These are phyloP conservation scores for Salix koriyanagi DNA, from an alignment of 345 rosid species.

Conservation along the genomic window DNA sequence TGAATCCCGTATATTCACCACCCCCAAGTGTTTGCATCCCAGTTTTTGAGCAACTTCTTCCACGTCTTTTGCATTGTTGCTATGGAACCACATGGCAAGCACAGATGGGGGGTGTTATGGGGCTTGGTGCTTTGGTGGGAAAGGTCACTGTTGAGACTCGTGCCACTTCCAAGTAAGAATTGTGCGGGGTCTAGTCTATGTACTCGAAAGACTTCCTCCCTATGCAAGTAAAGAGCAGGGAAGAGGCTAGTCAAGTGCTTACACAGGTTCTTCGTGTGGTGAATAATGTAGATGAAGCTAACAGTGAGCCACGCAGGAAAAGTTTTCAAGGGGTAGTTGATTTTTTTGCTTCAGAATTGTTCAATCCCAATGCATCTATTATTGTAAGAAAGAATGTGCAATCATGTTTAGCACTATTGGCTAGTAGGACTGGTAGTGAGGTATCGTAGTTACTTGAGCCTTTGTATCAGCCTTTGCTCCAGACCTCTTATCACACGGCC, in stretches of 20 bases:
- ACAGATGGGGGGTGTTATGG: slow-evolving; percentile 99
- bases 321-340: slow-evolving; percentile 94
- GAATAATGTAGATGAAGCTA: slow-evolving; percentile 93
- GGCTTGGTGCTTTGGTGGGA: slow-evolving; percentile 92
- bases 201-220: slow-evolving; percentile 82
- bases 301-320: slow-evolving; percentile 81
- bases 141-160: slow-evolving; percentile 90
- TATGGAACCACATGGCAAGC: slow-evolving; percentile 98
- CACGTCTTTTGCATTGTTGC: slow-evolving; percentile 95
- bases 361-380: slow-evolving; percentile 80
- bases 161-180: slow-evolving; percentile 85
- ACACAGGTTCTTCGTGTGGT: slow-evolving; percentile 96
- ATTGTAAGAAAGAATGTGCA: slow-evolving; percentile 92
- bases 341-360: slow-evolving; percentile 88
- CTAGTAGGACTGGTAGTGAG: slow-evolving; percentile 98
- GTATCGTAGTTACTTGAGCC: slow-evolving; percentile 94
- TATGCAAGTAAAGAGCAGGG: slow-evolving; percentile 93
- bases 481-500: slow-evolving; percentile 89
- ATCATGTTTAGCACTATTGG: slow-evolving; percentile 90
- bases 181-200: slow-evolving; percentile 85
- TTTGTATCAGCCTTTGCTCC: slow-evolving; percentile 74
- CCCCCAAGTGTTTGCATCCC: slow-evolving; percentile 89
- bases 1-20: slow-evolving; percentile 96
- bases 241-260: slow-evolving; percentile 97
- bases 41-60: slow-evolving; percentile 94